Base-by-base conservation (phyloP, 1,139 yeast species). In the Waltiozyma sp. region DNA sequence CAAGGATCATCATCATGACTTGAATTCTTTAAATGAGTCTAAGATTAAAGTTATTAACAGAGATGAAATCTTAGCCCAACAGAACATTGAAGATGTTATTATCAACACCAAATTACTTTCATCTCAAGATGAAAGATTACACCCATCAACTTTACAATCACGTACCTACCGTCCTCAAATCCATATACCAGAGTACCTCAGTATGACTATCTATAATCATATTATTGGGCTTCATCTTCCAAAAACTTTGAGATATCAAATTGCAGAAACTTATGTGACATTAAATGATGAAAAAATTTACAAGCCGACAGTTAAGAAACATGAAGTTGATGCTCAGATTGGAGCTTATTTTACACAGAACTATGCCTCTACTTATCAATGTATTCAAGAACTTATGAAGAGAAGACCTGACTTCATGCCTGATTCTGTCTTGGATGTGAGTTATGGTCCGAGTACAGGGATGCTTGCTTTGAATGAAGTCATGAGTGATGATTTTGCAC, bases 391-490 rank as follows among this genome's bases (percentile, higher is more conserved):
- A 54, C 64, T 88, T 36, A 70, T 75, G 49, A 72, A 73, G 41
- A 66, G 93, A 41, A 60, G 69, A 5, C 50, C 50, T 14, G 58
- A 58, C 1, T 86, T 88, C 63, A 62, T 63, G 31, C 96, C 96
- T 0, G 58, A 70, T 28, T 66, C 74, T 15, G 74, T 91, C 0
- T 67, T 91, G 44, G 95, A 87, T 54, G 75, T 87, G 8, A 94
- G 96, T 0, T 80, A 74, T 57, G 98, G 98, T 0, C 97, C 98
- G 1, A 93, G 91, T 1, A 82, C 94, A 0, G 97, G 96, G 1
- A 80, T 91, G 67, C 68, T 89, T 10, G 98, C 95, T 0, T 66
- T 88, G 46, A 86, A 88, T 57, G 96, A 88, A 53, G 57, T 88
- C 1, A 74, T 85, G 79, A 88, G 86, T 0, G 70, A 69, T 3